Base-by-base conservation (phyloP, 2,329 filamentous ascomycete genomes). In the Ophiocordyceps camponoti-rufipedis region DNA sequence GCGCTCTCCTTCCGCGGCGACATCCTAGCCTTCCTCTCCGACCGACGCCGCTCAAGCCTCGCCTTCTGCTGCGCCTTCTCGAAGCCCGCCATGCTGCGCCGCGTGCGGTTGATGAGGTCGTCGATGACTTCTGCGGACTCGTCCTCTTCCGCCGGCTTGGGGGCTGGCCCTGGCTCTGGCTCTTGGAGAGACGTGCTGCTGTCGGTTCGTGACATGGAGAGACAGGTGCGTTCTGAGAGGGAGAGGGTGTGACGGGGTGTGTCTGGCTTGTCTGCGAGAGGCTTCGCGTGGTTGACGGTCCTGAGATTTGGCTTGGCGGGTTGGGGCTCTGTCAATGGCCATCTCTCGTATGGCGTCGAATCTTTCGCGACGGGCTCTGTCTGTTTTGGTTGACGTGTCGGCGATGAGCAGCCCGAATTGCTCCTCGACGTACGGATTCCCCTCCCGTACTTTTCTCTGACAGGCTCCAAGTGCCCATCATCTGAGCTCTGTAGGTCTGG, bases 141-240 rank as follows among this genome's bases (percentile, higher is more conserved):
- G 14, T 14, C 41, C 14, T 12, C 41, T n/a, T 16, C 28, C 4
- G 41, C n/a, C n/a, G 41, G 3, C 14, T 47, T 41, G 18, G 46
- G 46, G 28, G 39, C 41, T 1, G 53, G 45, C 0, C 12, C 56
- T 1, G 53, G 47, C 29, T 60, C 59, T 6, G 61, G 55, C 3
- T 56, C 55, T 2, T 62, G 54, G 0, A 58, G 51, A 38, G 59
- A 59, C 1, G 54, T 52, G 13, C 55, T 57, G 1, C 55, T 57
- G 1, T 75, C 71, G 42, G 74, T 66, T 3, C 78, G 69, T 0
- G 80, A 76, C 78, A 94, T 89, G 16, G 85, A 87, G 45, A 86
- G 70, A 16, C 83, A 77, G 0, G 88, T 93, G 43, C 87, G 80
- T 56, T 93, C 86, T 4, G 81, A 73, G 0, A 91, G 70, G 0